phyloP scores from a whole-genome alignment of 768 basidiomycete species.

The Lactarius pseudohatsudake region DNA sequence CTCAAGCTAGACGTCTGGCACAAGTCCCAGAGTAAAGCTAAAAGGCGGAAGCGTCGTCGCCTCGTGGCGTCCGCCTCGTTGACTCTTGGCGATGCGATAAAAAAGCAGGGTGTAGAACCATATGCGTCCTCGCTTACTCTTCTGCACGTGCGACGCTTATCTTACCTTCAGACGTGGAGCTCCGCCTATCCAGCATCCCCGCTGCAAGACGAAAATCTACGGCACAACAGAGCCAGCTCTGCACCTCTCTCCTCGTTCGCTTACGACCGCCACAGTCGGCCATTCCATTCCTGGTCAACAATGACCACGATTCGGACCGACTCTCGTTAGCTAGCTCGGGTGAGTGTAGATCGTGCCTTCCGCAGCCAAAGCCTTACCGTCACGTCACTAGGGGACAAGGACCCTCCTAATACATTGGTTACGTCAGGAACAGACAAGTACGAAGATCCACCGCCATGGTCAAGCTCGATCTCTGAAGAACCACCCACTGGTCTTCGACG shows the following conservation, averaged over 20 bases:
- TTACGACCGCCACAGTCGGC: constrained; percentile 23
- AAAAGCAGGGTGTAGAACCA: constrained; percentile 46
- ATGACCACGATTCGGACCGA: neutral
- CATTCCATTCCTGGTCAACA: neutral
- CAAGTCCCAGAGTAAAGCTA: constrained; percentile 54
- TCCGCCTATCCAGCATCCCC: constrained; percentile 21
- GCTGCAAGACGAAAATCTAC: constrained; percentile 19
- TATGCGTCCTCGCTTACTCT: constrained; percentile 39
- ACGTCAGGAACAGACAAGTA: constrained; percentile 14
- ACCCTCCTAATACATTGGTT: constrained; percentile 25
- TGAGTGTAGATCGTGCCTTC: neutral
- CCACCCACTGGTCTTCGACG: constrained; percentile 23
- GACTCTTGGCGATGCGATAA: constrained; percentile 53
- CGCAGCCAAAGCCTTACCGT: neutral
- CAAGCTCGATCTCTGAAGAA: constrained; percentile 12
- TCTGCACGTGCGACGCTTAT: neutral
- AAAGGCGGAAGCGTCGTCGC: constrained; percentile 55
- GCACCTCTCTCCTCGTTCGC: constrained; percentile 24
- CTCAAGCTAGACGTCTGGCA: constrained; percentile 60
- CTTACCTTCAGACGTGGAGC: constrained; percentile 17
- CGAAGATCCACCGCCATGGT: constrained; percentile 11
- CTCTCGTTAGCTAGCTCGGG: constrained; percentile 18
- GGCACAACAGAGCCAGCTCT: constrained; percentile 21
- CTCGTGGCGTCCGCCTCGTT: constrained; percentile 54
- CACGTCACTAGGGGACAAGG: constrained; percentile 1